Percentiles rank a stretch among this genome's conserved stretches.
Evolutionary conservation across 768 basidiomycete genomes (phyloP).

Genomic region (Hortiboletus flavorubellus): DNA sequence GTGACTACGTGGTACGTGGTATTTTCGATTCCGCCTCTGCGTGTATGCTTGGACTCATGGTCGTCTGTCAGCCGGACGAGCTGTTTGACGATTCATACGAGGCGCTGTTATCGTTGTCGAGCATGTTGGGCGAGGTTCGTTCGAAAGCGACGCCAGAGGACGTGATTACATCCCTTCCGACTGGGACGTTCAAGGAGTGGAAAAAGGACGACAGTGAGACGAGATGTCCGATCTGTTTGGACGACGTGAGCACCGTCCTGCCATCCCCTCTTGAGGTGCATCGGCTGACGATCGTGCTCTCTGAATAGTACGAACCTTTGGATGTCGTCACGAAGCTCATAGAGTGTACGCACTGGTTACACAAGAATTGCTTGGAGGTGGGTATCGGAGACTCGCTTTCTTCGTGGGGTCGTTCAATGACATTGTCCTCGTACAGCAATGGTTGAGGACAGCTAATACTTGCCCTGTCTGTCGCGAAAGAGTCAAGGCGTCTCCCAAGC

Average conservation of each 20-base stretch:
- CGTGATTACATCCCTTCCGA: slow-evolving; percentile 57
- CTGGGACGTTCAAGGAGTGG: slow-evolving; percentile 67
- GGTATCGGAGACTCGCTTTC: slow-evolving; percentile 11
- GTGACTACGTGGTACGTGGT: slow-evolving; percentile 54
- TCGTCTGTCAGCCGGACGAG: slow-evolving; percentile 57
- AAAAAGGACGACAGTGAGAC: slow-evolving; percentile 60
- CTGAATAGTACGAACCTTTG: slow-evolving; percentile 53
- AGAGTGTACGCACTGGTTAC: slow-evolving; percentile 79
- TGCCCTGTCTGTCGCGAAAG: slow-evolving; percentile 79
- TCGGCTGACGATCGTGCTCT: slow-evolving; percentile 1
- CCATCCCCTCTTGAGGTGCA: not conserved
- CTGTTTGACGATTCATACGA: slow-evolving; percentile 78
- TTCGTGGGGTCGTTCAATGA: not conserved
- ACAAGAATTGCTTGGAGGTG: slow-evolving; percentile 72
- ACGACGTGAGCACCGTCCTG: slow-evolving; percentile 57
- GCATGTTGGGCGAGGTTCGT: slow-evolving; percentile 63
- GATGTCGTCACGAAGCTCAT: slow-evolving; percentile 64
- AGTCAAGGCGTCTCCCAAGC: slow-evolving; percentile 36
- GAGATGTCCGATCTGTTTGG: slow-evolving; percentile 81
- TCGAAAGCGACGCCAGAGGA: slow-evolving; percentile 61
- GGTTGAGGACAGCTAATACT: slow-evolving; percentile 71
- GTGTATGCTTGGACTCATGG: slow-evolving; percentile 6
- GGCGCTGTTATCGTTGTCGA: slow-evolving; percentile 54
- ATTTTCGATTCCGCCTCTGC: not conserved
- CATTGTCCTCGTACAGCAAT: slow-evolving; percentile 50